Evolutionary conservation across 2,329 filamentous ascomycete genomes (phyloP).

Genomic region (Aspergillus arachidicola): DNA sequence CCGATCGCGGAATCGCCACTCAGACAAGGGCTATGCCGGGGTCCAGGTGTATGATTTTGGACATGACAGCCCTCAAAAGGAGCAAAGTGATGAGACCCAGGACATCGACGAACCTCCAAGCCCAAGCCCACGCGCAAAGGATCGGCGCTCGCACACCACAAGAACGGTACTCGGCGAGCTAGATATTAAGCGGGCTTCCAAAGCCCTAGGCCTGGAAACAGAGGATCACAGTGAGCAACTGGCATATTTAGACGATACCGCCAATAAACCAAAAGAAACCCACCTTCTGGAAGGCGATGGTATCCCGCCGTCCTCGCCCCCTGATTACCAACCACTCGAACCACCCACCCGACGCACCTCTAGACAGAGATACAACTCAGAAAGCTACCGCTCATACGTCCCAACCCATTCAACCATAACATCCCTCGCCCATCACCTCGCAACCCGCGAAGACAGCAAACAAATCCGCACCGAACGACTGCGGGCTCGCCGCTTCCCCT

Average conservation of each 20-base stretch:
- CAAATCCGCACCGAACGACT: slow-evolving; percentile 24
- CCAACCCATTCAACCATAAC: slow-evolving; percentile 30
- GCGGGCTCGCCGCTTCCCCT: slow-evolving; percentile 27
- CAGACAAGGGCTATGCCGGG: slow-evolving; percentile 33
- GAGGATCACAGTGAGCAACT: slow-evolving; percentile 33
- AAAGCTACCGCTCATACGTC: slow-evolving; percentile 26
- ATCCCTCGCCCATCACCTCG: slow-evolving; percentile 26
- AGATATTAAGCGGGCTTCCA: slow-evolving; percentile 27
- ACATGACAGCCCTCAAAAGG: slow-evolving; percentile 22
- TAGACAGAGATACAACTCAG: slow-evolving; percentile 25
- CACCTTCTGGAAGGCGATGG: slow-evolving; percentile 18
- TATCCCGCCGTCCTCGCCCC: slow-evolving; percentile 37
- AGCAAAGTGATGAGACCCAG: slow-evolving; percentile 29
- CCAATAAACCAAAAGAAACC: slow-evolving; percentile 19
- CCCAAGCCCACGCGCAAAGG: slow-evolving; percentile 39
- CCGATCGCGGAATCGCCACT: slow-evolving; percentile 22
- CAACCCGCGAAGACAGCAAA: slow-evolving; percentile 21
- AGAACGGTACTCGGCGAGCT: slow-evolving; percentile 19
- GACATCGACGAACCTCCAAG: slow-evolving; percentile 37
- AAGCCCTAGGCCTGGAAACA: slow-evolving; percentile 28
- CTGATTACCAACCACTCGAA: slow-evolving; percentile 28
- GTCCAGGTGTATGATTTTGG: slow-evolving; percentile 33
- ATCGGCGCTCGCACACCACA: slow-evolving; percentile 20
- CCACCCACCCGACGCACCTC: slow-evolving; percentile 23
- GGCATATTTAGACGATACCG: slow-evolving; percentile 24